These are phyloP conservation scores for Prunella vulgaris DNA, from an alignment of 257 asterid genomes.

Conservation along the genomic window DNA sequence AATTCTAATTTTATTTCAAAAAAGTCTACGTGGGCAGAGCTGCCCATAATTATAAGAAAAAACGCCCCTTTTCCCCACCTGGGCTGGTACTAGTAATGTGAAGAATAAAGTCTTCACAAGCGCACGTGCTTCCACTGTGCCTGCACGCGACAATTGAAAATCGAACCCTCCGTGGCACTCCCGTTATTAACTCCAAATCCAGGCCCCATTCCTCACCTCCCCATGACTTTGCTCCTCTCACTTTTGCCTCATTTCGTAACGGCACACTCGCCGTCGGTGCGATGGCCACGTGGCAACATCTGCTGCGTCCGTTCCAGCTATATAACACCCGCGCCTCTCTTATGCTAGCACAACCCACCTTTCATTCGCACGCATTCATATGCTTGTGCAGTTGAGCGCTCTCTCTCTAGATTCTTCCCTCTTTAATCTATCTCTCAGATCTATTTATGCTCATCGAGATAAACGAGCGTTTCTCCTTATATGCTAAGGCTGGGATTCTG, in stretches of 20 bases:
- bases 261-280: slow-evolving; percentile 21
- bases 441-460: neutral
- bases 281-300: slow-evolving; percentile 36
- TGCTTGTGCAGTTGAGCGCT: neutral
- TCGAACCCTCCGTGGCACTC: neutral
- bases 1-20: neutral
- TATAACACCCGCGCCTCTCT: slow-evolving; percentile 24
- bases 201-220: neutral
- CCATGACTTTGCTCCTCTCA: slow-evolving; percentile 8
- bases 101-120: slow-evolving; percentile 12
- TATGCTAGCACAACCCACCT: neutral
- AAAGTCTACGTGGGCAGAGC: neutral
- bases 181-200: slow-evolving; percentile 25
- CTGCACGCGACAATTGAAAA: slow-evolving; percentile 19
- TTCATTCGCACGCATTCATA: neutral
- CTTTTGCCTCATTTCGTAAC: slow-evolving; percentile 7
- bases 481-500: neutral
- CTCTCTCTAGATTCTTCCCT: slow-evolving; percentile 8
- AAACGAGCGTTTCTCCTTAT: neutral
- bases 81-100: no score
- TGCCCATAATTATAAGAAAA: neutral
- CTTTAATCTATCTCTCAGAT: slow-evolving; percentile 11
- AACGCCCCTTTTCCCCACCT: neutral
- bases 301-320: slow-evolving; percentile 25
- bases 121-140: slow-evolving; percentile 33